phyloP scores from a whole-genome alignment of 129 eudicot genomes.

The Escallonia rubra region DNA sequence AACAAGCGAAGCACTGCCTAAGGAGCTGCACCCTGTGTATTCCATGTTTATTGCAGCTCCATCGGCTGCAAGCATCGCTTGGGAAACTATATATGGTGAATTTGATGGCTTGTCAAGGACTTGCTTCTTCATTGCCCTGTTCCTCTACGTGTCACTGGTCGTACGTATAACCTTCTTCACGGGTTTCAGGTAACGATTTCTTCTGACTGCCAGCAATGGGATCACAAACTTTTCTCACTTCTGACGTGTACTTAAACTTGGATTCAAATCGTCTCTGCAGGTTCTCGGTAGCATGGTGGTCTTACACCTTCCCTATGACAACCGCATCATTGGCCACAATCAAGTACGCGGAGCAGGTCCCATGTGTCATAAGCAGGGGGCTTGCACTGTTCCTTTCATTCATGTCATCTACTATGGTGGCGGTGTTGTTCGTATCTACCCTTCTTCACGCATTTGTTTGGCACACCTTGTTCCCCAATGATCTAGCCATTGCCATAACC shows the following conservation, averaged over 20 bases:
- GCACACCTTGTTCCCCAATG: conserved; percentile 60
- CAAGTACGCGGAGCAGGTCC: conserved; percentile 50
- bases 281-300: conserved; percentile 74
- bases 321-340: conserved; percentile 59
- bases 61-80: conserved; percentile 90
- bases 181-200: conserved; percentile 61
- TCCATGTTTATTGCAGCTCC: conserved; percentile 97
- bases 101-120: conserved; percentile 81
- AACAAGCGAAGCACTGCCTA: conserved; percentile 84
- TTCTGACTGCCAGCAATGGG: too few relatives aligned
- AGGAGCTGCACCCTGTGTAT: conserved; percentile 92
- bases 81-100: conserved; percentile 79
- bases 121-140: conserved; percentile 82
- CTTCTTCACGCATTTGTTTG: conserved; percentile 59
- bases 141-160: conserved; percentile 71
- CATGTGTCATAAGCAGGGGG: conserved; percentile 36
- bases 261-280: conserved; percentile 10
- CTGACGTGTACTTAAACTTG: not conserved
- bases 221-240: too few relatives aligned
- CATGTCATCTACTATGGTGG: conserved; percentile 63
- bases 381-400: conserved; percentile 42
- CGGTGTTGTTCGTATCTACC: conserved; percentile 38
- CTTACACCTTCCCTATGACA: conserved; percentile 68
- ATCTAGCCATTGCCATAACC: conserved; percentile 61
- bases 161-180: conserved; percentile 80